These are phyloP conservation scores for Aureococcus anophagefferens DNA, from an alignment of 108 stramenopile species.

Conservation along the genomic window DNA sequence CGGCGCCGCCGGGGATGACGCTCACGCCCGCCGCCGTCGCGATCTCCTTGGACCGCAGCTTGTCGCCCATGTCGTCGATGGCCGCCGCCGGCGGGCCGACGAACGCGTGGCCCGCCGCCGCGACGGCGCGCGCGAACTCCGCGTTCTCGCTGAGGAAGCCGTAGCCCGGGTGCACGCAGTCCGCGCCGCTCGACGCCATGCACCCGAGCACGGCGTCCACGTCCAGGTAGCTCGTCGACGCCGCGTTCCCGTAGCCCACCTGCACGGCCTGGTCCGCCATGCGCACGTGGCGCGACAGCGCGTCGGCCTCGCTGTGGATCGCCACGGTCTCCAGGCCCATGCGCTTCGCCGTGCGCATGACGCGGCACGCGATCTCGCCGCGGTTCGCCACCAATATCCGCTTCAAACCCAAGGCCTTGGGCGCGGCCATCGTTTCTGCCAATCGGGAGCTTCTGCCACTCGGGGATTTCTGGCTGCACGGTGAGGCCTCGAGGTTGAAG, in stretches of 20 bases:
- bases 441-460: too few relatives aligned
- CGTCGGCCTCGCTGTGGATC: slow-evolving; percentile 48
- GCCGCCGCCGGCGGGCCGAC: slow-evolving; percentile 32
- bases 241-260: slow-evolving; percentile 39
- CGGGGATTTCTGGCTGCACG: too few relatives aligned
- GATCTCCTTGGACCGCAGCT: slow-evolving; percentile 80
- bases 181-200: slow-evolving; percentile 29
- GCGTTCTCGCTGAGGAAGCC: slow-evolving; percentile 69
- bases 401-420: slow-evolving; percentile 6
- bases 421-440: neutral
- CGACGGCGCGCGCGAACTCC: slow-evolving; percentile 46
- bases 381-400: slow-evolving; percentile 52
- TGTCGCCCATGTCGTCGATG: slow-evolving; percentile 78
- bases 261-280: slow-evolving; percentile 39
- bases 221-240: slow-evolving; percentile 33
- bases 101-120: slow-evolving; percentile 39
- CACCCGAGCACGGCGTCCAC: slow-evolving; percentile 37
- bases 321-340: slow-evolving; percentile 29
- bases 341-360: slow-evolving; percentile 21
- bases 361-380: slow-evolving; percentile 54
- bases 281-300: slow-evolving; percentile 22
- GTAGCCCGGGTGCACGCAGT: slow-evolving; percentile 51
- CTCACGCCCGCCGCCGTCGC: slow-evolving; percentile 74
- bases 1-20: slow-evolving; percentile 71
- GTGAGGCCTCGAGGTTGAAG: too few relatives aligned